Conservation (phyloP, 2,329 filamentous ascomycete species). For the Aspergillus clavatus region DNA sequence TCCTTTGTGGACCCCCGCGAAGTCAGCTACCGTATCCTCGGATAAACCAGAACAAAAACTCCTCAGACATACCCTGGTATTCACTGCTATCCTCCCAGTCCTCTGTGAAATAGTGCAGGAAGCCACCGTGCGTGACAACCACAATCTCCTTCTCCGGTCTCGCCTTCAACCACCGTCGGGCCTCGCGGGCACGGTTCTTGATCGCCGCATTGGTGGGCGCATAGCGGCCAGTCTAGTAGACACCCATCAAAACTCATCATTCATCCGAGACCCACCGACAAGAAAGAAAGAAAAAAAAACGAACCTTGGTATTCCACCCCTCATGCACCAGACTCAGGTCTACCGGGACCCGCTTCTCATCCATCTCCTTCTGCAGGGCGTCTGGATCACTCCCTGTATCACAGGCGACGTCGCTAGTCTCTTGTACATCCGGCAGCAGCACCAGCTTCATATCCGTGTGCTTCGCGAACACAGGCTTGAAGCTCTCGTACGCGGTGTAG, state of each 20-base stretch:
- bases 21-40: background rate
- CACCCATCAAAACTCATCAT: background rate
- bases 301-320: constrained; percentile 67
- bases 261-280: background rate
- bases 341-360: constrained; percentile 48
- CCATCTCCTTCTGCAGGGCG: constrained; percentile 58
- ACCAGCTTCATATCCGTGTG: constrained; percentile 51
- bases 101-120: constrained; percentile 78
- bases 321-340: constrained; percentile 59
- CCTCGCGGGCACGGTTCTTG: constrained; percentile 55
- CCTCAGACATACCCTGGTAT: constrained; percentile 38
- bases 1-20: constrained; percentile 42
- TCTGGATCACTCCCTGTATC: constrained; percentile 63
- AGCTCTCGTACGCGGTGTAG: constrained; percentile 68
- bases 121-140: constrained; percentile 76
- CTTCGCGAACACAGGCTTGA: constrained; percentile 52
- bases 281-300: too few relatives aligned
- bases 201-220: constrained; percentile 50
- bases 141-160: constrained; percentile 62
- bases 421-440: constrained; percentile 71
- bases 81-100: constrained; percentile 63
- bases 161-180: constrained; percentile 53
- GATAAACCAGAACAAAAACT: background rate
- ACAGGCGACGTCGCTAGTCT: constrained; percentile 68
- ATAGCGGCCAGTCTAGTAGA: constrained; percentile 38